Percentiles rank a stretch among this genome's conserved stretches.
phyloP scores from a whole-genome alignment of 176 grass and related monocot species.

The Eragrostis nindensis region DNA sequence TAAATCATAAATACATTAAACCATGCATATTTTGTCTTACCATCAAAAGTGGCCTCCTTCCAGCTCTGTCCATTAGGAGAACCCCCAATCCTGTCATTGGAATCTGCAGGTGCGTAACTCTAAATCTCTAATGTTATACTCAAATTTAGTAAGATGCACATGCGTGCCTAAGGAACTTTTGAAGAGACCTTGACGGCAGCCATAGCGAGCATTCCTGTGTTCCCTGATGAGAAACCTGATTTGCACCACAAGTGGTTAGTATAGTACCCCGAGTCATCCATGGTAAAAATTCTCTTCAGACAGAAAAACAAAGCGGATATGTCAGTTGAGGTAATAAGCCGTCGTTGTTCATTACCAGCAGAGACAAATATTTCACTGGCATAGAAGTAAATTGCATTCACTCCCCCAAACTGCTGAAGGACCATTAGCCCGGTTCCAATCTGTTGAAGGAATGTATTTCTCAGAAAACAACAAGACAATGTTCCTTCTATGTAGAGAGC shows the following conservation, averaged over 20 bases:
- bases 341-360: conserved; percentile 57
- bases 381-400: conserved; percentile 89
- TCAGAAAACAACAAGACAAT: background rate
- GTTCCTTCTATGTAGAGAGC: background rate
- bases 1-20: background rate
- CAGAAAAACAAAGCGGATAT: background rate
- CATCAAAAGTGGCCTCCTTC: conserved; percentile 84
- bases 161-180: background rate
- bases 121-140: background rate
- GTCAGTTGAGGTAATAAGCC: background rate
- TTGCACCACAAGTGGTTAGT: background rate
- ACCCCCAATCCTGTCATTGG: conserved; percentile 81
- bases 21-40: conserved; percentile 32
- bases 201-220: conserved; percentile 83
- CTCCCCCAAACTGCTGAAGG: conserved; percentile 90
- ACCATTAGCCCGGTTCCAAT: conserved; percentile 87
- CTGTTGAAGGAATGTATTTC: conserved; percentile 16
- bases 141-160: background rate
- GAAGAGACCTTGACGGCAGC: conserved; percentile 64
- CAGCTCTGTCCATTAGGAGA: conserved; percentile 78
- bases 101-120: conserved; percentile 53
- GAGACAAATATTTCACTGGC: conserved; percentile 95
- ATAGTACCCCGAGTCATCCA: background rate
- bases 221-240: conserved; percentile 82
- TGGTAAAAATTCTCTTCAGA: background rate